These are phyloP conservation scores for Rhizopogon rudus DNA, from an alignment of 768 basidiomycete species.

Conservation along the genomic window DNA sequence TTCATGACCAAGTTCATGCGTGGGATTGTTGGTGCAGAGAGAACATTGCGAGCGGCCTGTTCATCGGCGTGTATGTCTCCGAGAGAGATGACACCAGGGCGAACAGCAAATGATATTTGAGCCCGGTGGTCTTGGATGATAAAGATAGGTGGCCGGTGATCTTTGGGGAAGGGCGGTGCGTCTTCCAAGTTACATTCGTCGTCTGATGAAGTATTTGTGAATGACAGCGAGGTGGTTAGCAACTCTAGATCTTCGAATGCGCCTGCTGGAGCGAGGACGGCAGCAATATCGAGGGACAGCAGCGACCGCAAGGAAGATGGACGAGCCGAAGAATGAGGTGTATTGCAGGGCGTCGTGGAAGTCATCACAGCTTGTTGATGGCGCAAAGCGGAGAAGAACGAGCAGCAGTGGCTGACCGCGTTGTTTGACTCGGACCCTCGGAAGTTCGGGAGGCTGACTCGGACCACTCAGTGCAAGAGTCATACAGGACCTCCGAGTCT, in stretches of 20 bases:
- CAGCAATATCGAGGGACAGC: constrained; percentile 22
- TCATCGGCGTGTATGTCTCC: constrained; percentile 16
- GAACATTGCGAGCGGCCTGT: constrained; percentile 8
- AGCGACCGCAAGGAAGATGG: neutral
- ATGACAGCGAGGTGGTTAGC: neutral
- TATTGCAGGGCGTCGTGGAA: constrained; percentile 1
- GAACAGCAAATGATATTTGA: constrained; percentile 18
- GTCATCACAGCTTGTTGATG: neutral
- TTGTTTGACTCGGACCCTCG: too few species aligned
- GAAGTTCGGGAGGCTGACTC: too few species aligned
- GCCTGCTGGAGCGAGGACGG: constrained; percentile 10
- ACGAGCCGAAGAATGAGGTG: constrained; percentile 12
- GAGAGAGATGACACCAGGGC: constrained; percentile 14
- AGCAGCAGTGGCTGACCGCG: too few species aligned
- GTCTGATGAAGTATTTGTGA: neutral
- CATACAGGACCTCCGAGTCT: too few species aligned
- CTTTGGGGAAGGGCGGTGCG: constrained; percentile 27
- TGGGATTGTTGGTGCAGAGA: constrained; percentile 29
- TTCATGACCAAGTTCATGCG: constrained; percentile 30
- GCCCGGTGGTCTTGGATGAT: constrained; percentile 16
- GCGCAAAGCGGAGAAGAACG: neutral
- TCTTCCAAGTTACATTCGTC: constrained; percentile 14
- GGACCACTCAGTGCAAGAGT: too few species aligned
- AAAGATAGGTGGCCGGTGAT: constrained; percentile 23
- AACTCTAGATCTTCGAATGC: neutral